These are phyloP conservation scores for Lenwebbia sp. DNA, from an alignment of 345 rosid species.

Conservation along the genomic window DNA sequence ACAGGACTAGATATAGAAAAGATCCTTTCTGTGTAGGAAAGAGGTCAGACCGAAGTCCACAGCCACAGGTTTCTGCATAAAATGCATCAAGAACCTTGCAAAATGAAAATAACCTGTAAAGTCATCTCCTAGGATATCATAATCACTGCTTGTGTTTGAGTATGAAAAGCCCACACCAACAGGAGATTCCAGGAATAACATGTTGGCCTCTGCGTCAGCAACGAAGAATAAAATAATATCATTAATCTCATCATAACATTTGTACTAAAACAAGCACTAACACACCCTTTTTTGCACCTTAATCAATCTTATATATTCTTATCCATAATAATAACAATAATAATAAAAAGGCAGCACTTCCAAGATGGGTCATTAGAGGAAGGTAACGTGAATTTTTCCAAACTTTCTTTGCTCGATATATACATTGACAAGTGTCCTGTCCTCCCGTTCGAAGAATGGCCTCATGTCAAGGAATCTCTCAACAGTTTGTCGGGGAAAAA, in stretches of 20 bases:
- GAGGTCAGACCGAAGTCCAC: background rate
- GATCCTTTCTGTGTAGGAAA: background rate
- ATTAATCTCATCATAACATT: background rate
- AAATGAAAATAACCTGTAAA: conserved; percentile 45
- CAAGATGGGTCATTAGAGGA: background rate
- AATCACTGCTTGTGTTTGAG: conserved; percentile 65
- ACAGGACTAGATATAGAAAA: background rate
- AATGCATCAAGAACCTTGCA: background rate
- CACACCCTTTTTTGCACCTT: background rate
- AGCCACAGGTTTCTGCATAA: background rate
- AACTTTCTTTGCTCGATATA: background rate
- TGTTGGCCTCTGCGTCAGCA: conserved; percentile 70
- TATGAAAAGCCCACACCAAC: conserved; percentile 94
- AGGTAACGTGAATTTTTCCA: background rate
- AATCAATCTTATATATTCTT: background rate
- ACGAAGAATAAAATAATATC: conserved; percentile 4
- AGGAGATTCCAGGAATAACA: conserved; percentile 88
- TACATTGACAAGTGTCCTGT: background rate
- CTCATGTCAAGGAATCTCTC: background rate
- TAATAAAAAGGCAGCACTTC: background rate
- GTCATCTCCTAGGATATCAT: conserved; percentile 48
- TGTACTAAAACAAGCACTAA: background rate
- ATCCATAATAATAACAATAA: background rate
- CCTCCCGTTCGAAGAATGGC: background rate
- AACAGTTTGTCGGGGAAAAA: background rate